Evolutionary conservation across 371 early-diverging fungal species (phyloP), one percentile per base, ranked within the genome.

Genomic region (Haplosporangium sp.): DNA sequence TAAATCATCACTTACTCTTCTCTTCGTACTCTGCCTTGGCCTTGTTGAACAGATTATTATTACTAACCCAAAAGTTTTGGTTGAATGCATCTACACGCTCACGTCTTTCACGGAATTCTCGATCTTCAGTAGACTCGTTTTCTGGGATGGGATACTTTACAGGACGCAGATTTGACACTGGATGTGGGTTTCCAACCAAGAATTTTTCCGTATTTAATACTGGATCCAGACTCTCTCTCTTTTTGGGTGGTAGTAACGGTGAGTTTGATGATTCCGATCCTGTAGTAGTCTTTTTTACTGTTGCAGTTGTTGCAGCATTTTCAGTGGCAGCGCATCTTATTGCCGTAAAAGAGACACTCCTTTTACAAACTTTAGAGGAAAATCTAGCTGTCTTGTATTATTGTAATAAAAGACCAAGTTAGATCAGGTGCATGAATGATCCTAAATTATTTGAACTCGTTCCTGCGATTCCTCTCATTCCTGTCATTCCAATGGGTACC

Each of bases 11-110:
- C 84, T 71, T 86, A 93, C 93, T 84, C 68, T 87, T 72, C 17
- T 83, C 85, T 72, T 95, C 94, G 76, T 91, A 93, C 11, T 85
- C 89, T 35, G 79, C 84, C 63, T 92, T 92, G 17, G 92, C 94
- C 34, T 84, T 69, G 62, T 79, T 81, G 75, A 95, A 95, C 76
- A 89, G 77, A 20, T 68, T 76, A 71, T 95, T 95, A 75, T 95
- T 95, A 61, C 79, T 83, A n/a, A 84, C 83, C 95, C 95, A 95
- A 74, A 94, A 95, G 20, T 83, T 75, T 61, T 93, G 91, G 78
- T 95, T 92, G 48, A 86, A 90, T 15, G 74, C 78, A 64, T 90
- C 89, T 9, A 89, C 91, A 20, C 84, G 76, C 70, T 92, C 88
- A 58, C 89, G 86, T 48, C 63, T 45, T 38, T 78, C 74, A 1